Conservation (phyloP, 306 rosid genomes). For the Abrus pulchellus region DNA sequence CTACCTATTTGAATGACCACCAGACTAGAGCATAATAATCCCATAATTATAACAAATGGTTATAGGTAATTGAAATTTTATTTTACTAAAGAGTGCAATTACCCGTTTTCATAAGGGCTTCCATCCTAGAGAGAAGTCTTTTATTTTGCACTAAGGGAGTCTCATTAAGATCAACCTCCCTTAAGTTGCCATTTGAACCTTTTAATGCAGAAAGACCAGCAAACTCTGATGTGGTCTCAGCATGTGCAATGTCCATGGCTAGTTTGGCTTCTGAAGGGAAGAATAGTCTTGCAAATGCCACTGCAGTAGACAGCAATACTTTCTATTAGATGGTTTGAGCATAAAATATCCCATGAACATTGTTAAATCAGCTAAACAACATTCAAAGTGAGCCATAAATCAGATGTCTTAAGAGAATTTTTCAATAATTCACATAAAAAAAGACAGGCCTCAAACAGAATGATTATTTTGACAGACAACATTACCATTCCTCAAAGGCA, state of each 20-base stretch:
- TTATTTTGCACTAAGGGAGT: conserved; percentile 70
- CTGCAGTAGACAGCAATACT: conserved; percentile 57
- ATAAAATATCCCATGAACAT: conserved; percentile 17
- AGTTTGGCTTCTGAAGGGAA: conserved; percentile 91
- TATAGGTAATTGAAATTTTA: neutral
- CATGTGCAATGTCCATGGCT: conserved; percentile 87
- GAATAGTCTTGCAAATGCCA: conserved; percentile 82
- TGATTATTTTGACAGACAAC: neutral
- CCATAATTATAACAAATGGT: conserved; percentile 1
- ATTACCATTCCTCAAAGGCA: neutral
- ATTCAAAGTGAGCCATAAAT: conserved; percentile 20
- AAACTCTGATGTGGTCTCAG: conserved; percentile 61
- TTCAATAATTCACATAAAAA: neutral
- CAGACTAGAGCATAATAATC: neutral
- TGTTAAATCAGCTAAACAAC: conserved; percentile 8
- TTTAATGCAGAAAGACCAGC: conserved; percentile 61
- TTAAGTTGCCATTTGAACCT: conserved; percentile 73
- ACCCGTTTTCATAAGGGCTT: conserved; percentile 89
- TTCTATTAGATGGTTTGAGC: conserved; percentile 22
- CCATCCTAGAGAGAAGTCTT: conserved; percentile 73
- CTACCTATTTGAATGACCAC: neutral
- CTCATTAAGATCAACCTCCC: conserved; percentile 90
- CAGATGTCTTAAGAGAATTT: neutral
- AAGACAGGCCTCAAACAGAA: neutral
- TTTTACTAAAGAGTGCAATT: conserved; percentile 1